Percentiles rank a stretch among this genome's conserved stretches.
These are phyloP conservation scores for Yamadazyma scolyti DNA, from an alignment of 805 yeast species.

Conservation along the genomic window DNA sequence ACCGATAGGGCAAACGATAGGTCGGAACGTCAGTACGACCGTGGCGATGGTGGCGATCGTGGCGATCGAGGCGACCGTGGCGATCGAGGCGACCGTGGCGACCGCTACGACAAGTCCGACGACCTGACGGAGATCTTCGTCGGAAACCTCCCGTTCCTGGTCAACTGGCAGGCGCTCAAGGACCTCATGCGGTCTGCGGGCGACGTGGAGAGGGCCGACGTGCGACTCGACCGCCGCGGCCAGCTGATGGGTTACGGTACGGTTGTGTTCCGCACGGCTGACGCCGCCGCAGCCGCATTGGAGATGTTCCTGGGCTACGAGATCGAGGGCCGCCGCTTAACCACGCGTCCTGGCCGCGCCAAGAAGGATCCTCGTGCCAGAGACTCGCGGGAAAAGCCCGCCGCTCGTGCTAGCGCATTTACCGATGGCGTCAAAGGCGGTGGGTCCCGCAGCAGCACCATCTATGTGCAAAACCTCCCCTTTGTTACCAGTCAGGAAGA, in stretches of 20 bases:
- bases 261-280: conserved; percentile 62
- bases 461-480: conserved; percentile 79
- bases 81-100: no score
- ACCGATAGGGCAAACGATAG: conserved; percentile 8
- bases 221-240: conserved; percentile 61
- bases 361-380: no score
- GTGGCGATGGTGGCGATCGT: conserved; percentile 13
- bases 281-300: conserved; percentile 71
- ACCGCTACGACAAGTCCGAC: no score
- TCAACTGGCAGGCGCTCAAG: conserved; percentile 80
- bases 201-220: conserved; percentile 76
- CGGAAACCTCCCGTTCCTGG: conserved; percentile 79
- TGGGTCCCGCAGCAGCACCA: conserved; percentile 44
- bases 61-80: no score
- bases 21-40: no score
- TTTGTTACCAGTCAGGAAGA: conserved; percentile 86
- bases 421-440: conserved; percentile 64
- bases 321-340: conserved; percentile 72
- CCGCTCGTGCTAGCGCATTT: no score
- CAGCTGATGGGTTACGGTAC: conserved; percentile 86
- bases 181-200: conserved; percentile 81
- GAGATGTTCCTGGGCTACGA: conserved; percentile 64
- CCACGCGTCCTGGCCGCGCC: conserved; percentile 78
- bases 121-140: conserved; percentile 71
- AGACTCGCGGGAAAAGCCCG: no score